Evolutionary conservation across 495 filamentous ascomycete genomes (phyloP).

Genomic region (Aspergillus ellipticus): DNA sequence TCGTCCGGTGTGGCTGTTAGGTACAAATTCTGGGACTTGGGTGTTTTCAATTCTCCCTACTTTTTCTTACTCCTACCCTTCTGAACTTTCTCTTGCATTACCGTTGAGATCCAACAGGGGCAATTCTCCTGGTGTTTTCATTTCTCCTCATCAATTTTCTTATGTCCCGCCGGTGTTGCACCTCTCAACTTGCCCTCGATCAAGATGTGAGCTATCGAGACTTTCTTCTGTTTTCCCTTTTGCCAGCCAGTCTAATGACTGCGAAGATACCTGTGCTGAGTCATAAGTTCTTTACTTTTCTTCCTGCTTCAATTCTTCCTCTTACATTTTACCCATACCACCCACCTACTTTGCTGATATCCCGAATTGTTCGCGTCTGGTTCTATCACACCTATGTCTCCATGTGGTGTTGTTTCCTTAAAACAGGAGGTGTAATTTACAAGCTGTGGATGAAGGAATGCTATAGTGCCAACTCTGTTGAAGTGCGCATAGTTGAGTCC

Average conservation of each 20-base stretch:
- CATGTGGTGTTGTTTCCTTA: constrained; percentile 11
- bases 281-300: constrained; percentile 15
- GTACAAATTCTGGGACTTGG: constrained; percentile 19
- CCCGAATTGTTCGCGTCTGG: constrained; percentile 15
- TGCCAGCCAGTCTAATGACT: constrained; percentile 31
- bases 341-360: constrained; percentile 16
- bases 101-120: constrained; percentile 3
- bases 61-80: background rate
- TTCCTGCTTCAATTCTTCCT: constrained; percentile 1
- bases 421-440: constrained; percentile 19
- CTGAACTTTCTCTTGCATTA: constrained; percentile 12
- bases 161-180: background rate
- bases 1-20: constrained; percentile 10
- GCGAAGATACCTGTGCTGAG: constrained; percentile 40
- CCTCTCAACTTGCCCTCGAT: constrained; percentile 9
- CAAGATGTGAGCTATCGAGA: constrained; percentile 13
- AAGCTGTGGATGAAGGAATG: constrained; percentile 11
- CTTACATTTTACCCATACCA: constrained; percentile 6
- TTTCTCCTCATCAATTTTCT: constrained; percentile 10
- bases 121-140: constrained; percentile 7
- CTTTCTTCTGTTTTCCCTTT: constrained; percentile 17
- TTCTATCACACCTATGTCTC: constrained; percentile 5
- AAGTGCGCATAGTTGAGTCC: background rate
- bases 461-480: constrained; percentile 2
- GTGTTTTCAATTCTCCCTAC: constrained; percentile 11